phyloP scores from a whole-genome alignment of 2,329 filamentous ascomycete genomes.

The Colletotrichum abscissum region DNA sequence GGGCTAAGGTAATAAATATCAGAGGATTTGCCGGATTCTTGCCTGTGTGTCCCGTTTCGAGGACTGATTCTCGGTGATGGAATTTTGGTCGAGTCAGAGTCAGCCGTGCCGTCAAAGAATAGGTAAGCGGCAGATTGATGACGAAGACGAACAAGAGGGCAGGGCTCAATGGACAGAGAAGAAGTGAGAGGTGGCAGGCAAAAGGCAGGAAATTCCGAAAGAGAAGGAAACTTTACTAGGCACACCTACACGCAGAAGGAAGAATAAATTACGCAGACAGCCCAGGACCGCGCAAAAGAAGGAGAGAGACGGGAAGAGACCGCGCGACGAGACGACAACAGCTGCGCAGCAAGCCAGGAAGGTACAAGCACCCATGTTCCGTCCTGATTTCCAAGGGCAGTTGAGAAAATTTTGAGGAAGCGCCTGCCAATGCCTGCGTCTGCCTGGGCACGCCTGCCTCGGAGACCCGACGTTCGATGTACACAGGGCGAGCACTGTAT shows the following conservation, averaged over 20 bases:
- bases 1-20: slow-evolving; percentile 25
- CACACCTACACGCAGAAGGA: slow-evolving; percentile 16
- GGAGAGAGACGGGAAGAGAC: neutral
- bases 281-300: neutral
- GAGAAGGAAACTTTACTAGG: slow-evolving; percentile 16
- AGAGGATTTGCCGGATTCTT: slow-evolving; percentile 18
- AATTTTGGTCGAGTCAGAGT: slow-evolving; percentile 24
- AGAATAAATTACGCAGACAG: slow-evolving; percentile 33
- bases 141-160: slow-evolving; percentile 31
- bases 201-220: slow-evolving; percentile 16
- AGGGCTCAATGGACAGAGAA: slow-evolving; percentile 30
- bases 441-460: slow-evolving; percentile 2
- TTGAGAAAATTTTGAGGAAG: slow-evolving; percentile 16
- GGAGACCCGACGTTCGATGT: slow-evolving; percentile 6
- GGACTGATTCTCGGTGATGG: slow-evolving; percentile 36
- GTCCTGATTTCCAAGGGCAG: slow-evolving; percentile 23
- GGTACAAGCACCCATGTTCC: slow-evolving; percentile 21
- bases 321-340: neutral
- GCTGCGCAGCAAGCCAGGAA: neutral
- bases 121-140: neutral
- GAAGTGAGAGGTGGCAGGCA: neutral
- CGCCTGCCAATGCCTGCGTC: slow-evolving; percentile 16
- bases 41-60: neutral
- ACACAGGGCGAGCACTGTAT: slow-evolving; percentile 30
- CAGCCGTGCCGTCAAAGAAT: neutral